Base-by-base conservation (phyloP, 495 filamentous ascomycete species). In the Trichoderma reesei region DNA sequence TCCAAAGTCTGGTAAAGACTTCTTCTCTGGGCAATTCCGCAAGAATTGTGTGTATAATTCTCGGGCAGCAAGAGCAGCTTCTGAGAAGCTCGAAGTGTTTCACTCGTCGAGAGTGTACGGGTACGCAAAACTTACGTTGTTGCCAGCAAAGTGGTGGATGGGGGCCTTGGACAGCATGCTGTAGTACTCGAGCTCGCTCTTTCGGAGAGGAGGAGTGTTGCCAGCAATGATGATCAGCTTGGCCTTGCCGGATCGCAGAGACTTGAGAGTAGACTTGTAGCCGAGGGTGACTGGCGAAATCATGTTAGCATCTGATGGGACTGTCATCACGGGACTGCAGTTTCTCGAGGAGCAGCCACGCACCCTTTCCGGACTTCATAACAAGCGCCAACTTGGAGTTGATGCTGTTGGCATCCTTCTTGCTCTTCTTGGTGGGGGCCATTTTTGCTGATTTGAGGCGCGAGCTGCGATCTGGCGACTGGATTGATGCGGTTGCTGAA, bases 221-320 rank as follows among this genome's bases (percentile, higher is more conserved):
- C 89, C 91, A 66, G 91, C 88, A 72, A 94, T 91, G 73, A 88
- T 83, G 70, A 87, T 83, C 37, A 88, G 79, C 83, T 88, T 88
- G 70, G 86, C 86, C 80, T 91, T 92, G 73, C 89, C 88, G 63
- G 85, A 86, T 73, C 94, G 91, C 70, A 98, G 87, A 64, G 86
- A 86, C 88, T 98, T 98, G 76, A 98, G 88, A 72, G 92, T 96
- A 65, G 89, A 92, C 80, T 95, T 92, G 86, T 95, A 94, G 70
- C 94, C 94, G 68, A 96, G 83, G 66, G 86, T 90, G 75, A 92
- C 88, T 85, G 67, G 51, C 59, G 41, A 34, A 41, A 42, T 61
- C 18, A 61, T 38, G 39, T 61, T 61, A 65, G 61, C 62, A 13
- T 62, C 31, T 65, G 37, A 60, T 56, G 20, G 4, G 8, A 33